These are phyloP conservation scores for Esteya vermicola DNA, from an alignment of 2,329 filamentous ascomycete species.

Conservation along the genomic window DNA sequence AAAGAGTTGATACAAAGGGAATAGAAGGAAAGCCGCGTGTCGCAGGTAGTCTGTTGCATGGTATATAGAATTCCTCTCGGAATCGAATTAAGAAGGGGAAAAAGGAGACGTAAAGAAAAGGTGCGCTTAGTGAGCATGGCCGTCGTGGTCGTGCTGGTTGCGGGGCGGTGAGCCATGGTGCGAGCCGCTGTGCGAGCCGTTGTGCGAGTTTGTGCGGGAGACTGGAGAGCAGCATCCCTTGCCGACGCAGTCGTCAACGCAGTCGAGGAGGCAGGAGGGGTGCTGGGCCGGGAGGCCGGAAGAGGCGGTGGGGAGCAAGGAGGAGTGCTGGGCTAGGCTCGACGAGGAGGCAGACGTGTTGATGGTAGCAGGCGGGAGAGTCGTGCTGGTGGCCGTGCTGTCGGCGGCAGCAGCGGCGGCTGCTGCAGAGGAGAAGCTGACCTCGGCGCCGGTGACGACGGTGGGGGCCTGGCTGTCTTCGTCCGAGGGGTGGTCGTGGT, in stretches of 20 bases:
- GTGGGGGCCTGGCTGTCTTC: not conserved
- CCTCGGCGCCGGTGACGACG: not conserved
- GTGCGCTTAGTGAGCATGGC: constrained; percentile 7
- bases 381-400: not conserved
- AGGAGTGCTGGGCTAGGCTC: not conserved
- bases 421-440: not conserved
- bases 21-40: too few species aligned
- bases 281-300: constrained; percentile 6
- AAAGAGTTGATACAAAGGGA: too few species aligned
- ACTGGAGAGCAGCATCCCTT: constrained; percentile 31
- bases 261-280: constrained; percentile 36
- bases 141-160: constrained; percentile 18
- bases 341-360: not conserved
- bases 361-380: not conserved
- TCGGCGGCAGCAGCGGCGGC: not conserved
- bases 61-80: too few species aligned
- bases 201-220: constrained; percentile 14
- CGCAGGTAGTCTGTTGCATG: too few species aligned
- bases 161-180: constrained; percentile 15
- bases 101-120: not conserved
- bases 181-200: constrained; percentile 16
- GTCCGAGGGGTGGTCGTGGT: not conserved
- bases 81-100: not conserved
- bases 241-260: constrained; percentile 31
- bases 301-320: not conserved